These are phyloP conservation scores for Pelagophyceae sp. DNA, from an alignment of 352 stramenopile species.

Conservation along the genomic window DNA sequence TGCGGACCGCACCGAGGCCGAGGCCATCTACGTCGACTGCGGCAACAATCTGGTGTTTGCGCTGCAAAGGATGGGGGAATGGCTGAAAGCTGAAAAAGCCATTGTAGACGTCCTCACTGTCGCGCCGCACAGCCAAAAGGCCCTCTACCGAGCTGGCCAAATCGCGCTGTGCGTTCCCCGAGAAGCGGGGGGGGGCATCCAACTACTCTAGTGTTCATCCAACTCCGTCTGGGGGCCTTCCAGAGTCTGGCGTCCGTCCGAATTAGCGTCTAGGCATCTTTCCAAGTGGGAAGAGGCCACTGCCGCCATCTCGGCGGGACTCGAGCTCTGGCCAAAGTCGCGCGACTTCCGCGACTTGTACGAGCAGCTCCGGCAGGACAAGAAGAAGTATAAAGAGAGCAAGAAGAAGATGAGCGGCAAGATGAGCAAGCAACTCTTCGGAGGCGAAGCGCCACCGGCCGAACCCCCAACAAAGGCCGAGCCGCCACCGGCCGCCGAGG, in stretches of 20 bases:
- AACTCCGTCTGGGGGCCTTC: too few species aligned
- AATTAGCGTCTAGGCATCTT: too few species aligned
- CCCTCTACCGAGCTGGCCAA: slow-evolving; percentile 2
- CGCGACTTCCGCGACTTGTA: slow-evolving; percentile 1
- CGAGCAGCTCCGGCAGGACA: slow-evolving; percentile 1
- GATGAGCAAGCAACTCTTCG: slow-evolving; percentile 1
- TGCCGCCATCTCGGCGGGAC: not conserved
- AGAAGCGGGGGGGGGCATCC: too few species aligned
- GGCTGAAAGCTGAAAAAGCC: slow-evolving; percentile 14
- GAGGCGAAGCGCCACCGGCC: not conserved
- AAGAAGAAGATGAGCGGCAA: slow-evolving; percentile 2
- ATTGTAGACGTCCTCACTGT: slow-evolving; percentile 13
- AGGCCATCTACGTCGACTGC: slow-evolving; percentile 11
- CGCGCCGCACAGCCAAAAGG: slow-evolving; percentile 1
- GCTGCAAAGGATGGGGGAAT: slow-evolving; percentile 4
- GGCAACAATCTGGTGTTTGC: slow-evolving; percentile 19
- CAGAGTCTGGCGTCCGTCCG: too few species aligned
- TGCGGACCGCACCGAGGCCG: not conserved
- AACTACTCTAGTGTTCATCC: too few species aligned
- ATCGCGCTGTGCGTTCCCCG: too few species aligned
- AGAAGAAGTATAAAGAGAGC: slow-evolving; percentile 8
- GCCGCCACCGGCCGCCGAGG: not conserved
- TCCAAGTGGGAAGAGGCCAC: slow-evolving; percentile 10
- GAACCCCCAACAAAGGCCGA: not conserved
- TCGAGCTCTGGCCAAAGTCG: not conserved